Base-by-base conservation (phyloP, 306 rosid genomes). In the Trifolium dubium region DNA sequence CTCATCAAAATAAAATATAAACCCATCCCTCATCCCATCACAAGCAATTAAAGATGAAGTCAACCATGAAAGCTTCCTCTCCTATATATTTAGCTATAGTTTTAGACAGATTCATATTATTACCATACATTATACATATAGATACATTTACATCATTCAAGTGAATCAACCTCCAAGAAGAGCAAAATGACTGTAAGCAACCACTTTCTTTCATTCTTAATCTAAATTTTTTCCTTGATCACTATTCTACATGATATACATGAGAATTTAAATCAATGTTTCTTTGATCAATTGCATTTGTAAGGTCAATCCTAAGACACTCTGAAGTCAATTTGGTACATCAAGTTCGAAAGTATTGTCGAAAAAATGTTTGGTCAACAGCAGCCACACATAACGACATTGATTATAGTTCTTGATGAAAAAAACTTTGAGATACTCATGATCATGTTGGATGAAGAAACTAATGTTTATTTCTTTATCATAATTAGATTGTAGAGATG, bases 401-500 rank as follows among this genome's bases (percentile, higher is more conserved):
- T 37, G 40, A 37, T 37, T 7, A 9, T 37, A 37, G 2, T 37
- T 37, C 2, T 37, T 37, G 40, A 37, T 37, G 6, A 23, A 23
- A 37, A 37, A 37, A 8, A 37, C 40, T 37, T 37, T 7, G 40
- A 37, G 40, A 37, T 37, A 6, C 37, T 37, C 2, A 7, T 37
- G 40, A 37, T 37, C 40, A 37, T 37, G 40, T 6, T 43, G 49
- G 49, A 43, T 43, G 0, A 43, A 43, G 12, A 43, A 43, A 43
- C 10, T 43, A 43, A 64, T 44, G 5, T 56, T 14, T 72, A 15
- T 19, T 49, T 50, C 12, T 31, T 64, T 37, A n/a, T 49, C 39
- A 55, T 50, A 4, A 49, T 29, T 47, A 92, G 97, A 81, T 76
- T 46, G 82, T 73, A 79, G 97, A 92, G 87, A 82, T 87, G 79